phyloP scores from a whole-genome alignment of 768 basidiomycete genomes.

The Suillus fuscotomentosus region DNA sequence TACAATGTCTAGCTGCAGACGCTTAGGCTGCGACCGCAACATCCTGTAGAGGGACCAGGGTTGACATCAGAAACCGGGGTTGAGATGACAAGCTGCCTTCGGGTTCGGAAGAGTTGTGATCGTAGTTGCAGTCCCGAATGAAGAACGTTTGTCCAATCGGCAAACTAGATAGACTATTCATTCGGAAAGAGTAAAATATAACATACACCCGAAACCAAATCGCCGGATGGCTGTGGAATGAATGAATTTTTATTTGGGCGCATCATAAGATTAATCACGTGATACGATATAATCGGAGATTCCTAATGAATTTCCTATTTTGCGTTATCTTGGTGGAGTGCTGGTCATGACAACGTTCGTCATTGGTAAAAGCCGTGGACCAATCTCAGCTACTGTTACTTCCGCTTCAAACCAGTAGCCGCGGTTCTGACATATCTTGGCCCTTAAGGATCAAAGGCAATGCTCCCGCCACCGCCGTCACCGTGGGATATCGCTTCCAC shows the following conservation, averaged over 20 bases:
- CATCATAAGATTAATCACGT: neutral
- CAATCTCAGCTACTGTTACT: neutral
- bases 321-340: slow-evolving; percentile 18
- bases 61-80: neutral
- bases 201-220: no score
- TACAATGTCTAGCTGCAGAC: neutral
- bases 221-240: no score
- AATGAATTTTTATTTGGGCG: no score
- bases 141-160: no score
- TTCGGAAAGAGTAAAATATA: no score
- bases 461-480: slow-evolving; percentile 11
- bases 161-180: no score
- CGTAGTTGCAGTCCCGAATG: no score
- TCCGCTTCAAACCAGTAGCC: neutral
- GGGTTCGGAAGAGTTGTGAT: no score
- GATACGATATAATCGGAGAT: slow-evolving; percentile 7
- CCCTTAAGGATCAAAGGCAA: neutral
- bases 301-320: slow-evolving; percentile 6
- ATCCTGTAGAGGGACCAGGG: neutral
- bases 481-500: slow-evolving; percentile 6
- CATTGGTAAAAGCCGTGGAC: slow-evolving; percentile 6
- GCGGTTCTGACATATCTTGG: neutral
- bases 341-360: slow-evolving; percentile 15
- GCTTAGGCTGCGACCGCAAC: no score
- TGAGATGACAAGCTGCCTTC: neutral